Percentiles rank a stretch among this genome's conserved stretches.
Evolutionary conservation across 495 filamentous ascomycete species (phyloP).

Genomic region (Podospora anserina): DNA sequence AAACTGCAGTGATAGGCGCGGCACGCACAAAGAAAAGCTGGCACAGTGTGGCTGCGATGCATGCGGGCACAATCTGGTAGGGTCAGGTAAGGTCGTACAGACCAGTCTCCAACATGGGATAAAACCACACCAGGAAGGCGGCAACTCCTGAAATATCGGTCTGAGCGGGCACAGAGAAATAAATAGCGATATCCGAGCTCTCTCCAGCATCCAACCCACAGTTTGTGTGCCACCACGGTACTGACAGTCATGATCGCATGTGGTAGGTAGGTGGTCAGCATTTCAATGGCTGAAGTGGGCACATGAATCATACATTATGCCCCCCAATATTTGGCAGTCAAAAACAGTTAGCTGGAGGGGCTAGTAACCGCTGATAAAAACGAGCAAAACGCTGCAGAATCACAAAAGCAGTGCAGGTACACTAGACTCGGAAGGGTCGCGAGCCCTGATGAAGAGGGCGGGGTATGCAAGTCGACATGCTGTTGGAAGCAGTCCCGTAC

Average conservation of each 20-base stretch:
- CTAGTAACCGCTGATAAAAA: background rate
- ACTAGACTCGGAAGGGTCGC: background rate
- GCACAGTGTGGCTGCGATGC: background rate
- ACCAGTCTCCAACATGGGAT: background rate
- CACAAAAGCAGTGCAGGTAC: background rate
- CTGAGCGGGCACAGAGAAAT: background rate
- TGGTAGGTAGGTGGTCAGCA: too few relatives aligned
- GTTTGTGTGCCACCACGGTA: background rate
- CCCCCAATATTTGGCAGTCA: background rate
- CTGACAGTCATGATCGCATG: too few relatives aligned
- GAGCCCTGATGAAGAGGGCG: background rate
- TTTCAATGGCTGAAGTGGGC: background rate
- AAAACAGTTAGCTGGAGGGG: background rate
- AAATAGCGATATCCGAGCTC: background rate
- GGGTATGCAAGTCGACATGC: constrained; percentile 3
- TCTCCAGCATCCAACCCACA: background rate
- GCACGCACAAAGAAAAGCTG: background rate
- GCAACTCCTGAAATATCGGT: background rate
- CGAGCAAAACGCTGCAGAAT: background rate
- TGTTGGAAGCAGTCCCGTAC: background rate
- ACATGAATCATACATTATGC: background rate
- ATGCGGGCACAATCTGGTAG: background rate
- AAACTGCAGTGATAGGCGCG: background rate
- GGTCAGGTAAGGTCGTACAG: background rate
- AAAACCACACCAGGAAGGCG: background rate